A percentile compares a stretch with the other conserved stretches of the same genome.
Conservation (phyloP, 1,139 yeast genomes). For the Sugiyamaella grinbergsii region DNA sequence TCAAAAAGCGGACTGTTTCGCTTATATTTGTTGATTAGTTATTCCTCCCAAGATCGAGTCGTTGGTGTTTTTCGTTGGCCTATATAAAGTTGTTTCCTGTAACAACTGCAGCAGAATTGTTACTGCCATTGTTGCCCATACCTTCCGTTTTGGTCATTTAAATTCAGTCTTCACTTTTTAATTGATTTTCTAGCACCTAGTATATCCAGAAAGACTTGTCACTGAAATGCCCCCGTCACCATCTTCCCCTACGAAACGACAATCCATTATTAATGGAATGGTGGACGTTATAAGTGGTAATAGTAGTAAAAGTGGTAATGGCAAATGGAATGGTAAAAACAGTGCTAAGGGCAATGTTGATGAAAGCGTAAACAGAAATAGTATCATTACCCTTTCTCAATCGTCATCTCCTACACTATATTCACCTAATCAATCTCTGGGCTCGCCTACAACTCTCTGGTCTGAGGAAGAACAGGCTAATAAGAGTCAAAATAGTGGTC, state of each 20-base stretch:
- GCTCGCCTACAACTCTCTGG: conserved; percentile 14
- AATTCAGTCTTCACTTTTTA: neutral
- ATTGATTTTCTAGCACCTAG: neutral
- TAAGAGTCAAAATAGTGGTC: neutral
- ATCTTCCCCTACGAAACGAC: conserved; percentile 5
- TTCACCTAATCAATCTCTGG: conserved; percentile 2
- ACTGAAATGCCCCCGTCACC: conserved; percentile 7
- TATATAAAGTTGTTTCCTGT: too few relatives aligned
- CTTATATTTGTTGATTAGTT: too few relatives aligned
- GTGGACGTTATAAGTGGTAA: conserved; percentile 8
- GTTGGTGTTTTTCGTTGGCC: too few relatives aligned
- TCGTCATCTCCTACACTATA: conserved; percentile 1
- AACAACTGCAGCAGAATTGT: too few relatives aligned
- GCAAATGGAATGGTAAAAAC: neutral
- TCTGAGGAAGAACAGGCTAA: conserved; percentile 3
- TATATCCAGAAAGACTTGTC: neutral
- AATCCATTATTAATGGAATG: conserved; percentile 5
- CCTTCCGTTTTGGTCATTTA: conserved; percentile 1
- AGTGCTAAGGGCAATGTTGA: neutral
- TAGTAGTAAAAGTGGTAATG: neutral
- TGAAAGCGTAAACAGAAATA: conserved; percentile 2
- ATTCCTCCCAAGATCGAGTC: too few relatives aligned
- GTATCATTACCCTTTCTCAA: conserved; percentile 5
- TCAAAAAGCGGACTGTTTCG: too few relatives aligned
- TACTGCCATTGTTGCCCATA: too few relatives aligned